Conservation (phyloP, 2,329 filamentous ascomycete species). For the Fusarium sulawesiense region DNA sequence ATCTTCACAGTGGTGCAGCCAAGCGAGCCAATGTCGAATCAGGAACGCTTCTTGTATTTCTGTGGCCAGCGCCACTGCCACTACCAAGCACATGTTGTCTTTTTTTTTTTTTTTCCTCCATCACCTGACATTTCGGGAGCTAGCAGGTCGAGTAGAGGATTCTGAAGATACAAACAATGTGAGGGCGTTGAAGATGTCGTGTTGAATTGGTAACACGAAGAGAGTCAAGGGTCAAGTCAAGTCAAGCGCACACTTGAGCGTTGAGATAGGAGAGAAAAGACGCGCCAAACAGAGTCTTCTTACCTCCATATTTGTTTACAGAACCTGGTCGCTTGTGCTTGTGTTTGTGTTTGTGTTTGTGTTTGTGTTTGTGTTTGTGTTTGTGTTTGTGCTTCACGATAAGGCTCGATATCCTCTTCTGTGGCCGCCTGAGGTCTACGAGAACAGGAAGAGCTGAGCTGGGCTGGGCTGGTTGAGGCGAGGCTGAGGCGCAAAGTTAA, state of each 20-base stretch:
- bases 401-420: neutral
- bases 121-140: constrained; percentile 4
- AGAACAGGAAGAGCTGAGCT: neutral
- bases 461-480: constrained; percentile 1
- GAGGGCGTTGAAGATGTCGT: constrained; percentile 5
- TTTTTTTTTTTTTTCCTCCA: neutral
- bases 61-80: constrained; percentile 23
- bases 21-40: constrained; percentile 35
- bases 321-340: neutral
- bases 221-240: neutral
- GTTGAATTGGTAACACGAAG: constrained; percentile 28
- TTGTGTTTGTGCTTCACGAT: constrained; percentile 4
- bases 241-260: constrained; percentile 25
- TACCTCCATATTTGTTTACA: constrained; percentile 36
- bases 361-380: neutral
- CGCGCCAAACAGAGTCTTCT: constrained; percentile 18
- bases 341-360: neutral
- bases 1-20: constrained; percentile 18
- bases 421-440: neutral
- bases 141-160: neutral
- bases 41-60: constrained; percentile 15
- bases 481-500: constrained; percentile 33
- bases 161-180: constrained; percentile 19
- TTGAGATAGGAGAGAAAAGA: neutral
- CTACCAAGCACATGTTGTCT: constrained; percentile 3